These are phyloP conservation scores for Luffa aegyptiaca DNA, from an alignment of 306 rosid genomes.

Conservation along the genomic window DNA sequence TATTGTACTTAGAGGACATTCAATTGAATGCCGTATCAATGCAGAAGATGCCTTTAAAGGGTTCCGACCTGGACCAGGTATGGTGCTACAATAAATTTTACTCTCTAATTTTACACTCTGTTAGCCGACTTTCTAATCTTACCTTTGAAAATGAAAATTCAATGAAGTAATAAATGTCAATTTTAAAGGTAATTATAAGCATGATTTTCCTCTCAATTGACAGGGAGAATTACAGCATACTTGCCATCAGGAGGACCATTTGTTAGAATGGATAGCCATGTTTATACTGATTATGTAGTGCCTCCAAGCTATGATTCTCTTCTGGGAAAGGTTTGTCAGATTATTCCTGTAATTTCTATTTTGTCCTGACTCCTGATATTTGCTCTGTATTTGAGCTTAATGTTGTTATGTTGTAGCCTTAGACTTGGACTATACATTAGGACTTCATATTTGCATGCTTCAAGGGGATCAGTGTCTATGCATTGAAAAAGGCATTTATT, in stretches of 20 bases:
- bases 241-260: slow-evolving; percentile 98
- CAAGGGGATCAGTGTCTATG: neutral
- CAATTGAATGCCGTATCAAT: slow-evolving; percentile 95
- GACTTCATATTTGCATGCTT: neutral
- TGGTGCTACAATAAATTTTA: neutral
- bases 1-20: slow-evolving; percentile 88
- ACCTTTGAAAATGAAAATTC: neutral
- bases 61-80: slow-evolving; percentile 98
- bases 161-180: neutral
- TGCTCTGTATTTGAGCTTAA: neutral
- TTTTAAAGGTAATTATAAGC: neutral
- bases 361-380: slow-evolving; percentile 5
- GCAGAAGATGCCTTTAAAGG: slow-evolving; percentile 97
- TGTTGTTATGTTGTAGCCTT: neutral
- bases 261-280: slow-evolving; percentile 98
- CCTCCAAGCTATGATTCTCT: slow-evolving; percentile 99
- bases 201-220: slow-evolving; percentile 14
- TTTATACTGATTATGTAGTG: slow-evolving; percentile 92
- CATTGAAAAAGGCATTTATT: neutral
- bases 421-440: neutral
- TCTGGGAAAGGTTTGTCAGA: slow-evolving; percentile 64
- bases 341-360: neutral
- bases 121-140: neutral
- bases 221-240: slow-evolving; percentile 96
- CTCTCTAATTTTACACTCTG: neutral